These are phyloP conservation scores for Ganoderma leucocontextum DNA, from an alignment of 1,284 basidiomycete species.

Conservation along the genomic window DNA sequence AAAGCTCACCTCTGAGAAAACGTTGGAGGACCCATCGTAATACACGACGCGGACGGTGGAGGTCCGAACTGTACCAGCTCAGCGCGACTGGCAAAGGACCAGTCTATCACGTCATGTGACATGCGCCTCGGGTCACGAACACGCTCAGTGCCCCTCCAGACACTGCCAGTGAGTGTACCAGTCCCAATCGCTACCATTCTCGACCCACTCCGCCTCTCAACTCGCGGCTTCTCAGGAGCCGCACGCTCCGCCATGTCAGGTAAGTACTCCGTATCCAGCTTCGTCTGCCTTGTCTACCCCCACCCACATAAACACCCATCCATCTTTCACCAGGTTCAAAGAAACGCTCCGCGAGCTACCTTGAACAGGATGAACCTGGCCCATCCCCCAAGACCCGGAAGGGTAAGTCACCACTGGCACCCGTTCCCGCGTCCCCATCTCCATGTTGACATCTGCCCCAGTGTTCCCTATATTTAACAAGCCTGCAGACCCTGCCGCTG, in stretches of 20 bases:
- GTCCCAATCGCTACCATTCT: background rate
- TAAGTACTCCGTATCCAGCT: background rate
- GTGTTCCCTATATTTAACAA: constrained; percentile 24
- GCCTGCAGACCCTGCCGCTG: constrained; percentile 6
- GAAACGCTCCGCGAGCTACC: constrained; percentile 32
- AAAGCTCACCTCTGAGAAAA: too few species aligned
- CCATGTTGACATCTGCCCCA: constrained; percentile 1
- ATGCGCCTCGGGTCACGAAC: too few species aligned
- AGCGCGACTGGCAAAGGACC: too few species aligned
- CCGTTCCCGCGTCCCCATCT: background rate
- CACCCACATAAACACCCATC: background rate
- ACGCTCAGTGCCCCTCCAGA: too few species aligned
- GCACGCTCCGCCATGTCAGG: background rate
- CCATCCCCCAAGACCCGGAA: constrained; percentile 30
- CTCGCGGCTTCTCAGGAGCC: background rate
- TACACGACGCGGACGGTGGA: too few species aligned
- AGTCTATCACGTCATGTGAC: too few species aligned
- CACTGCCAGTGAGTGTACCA: too few species aligned
- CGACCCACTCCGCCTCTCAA: background rate
- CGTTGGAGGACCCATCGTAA: background rate
- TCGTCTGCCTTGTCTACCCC: background rate
- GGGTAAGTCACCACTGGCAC: constrained; percentile 15
- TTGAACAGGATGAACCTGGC: constrained; percentile 6
- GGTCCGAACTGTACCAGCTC: too few species aligned
- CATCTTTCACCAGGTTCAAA: constrained; percentile 17